Evolutionary conservation across 345 rosid genomes (phyloP).

Genomic region (Murraya koenigii): DNA sequence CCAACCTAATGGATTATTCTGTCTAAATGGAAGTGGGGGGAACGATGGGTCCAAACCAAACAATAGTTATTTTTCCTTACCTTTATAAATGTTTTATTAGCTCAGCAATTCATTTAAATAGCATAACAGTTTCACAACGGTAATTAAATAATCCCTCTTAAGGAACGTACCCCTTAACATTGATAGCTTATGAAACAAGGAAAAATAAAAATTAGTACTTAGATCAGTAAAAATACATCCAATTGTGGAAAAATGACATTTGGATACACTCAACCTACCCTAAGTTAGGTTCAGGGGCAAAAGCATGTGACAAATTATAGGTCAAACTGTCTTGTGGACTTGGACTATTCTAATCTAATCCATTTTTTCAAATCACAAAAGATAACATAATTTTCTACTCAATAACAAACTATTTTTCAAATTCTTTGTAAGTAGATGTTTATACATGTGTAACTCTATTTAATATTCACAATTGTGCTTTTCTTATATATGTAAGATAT

Average conservation of each 20-base stretch:
- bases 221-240: background rate
- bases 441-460: background rate
- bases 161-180: background rate
- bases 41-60: background rate
- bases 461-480: background rate
- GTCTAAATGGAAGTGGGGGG: background rate
- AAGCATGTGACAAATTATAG: background rate
- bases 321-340: background rate
- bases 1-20: background rate
- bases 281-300: background rate
- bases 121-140: background rate
- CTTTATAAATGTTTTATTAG: background rate
- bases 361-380: background rate
- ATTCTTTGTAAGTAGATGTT: background rate
- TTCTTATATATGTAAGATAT: background rate
- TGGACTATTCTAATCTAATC: background rate
- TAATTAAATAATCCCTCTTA: background rate
- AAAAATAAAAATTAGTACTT: background rate
- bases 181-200: background rate
- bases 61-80: background rate
- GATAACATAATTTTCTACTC: background rate
- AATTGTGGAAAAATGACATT: background rate
- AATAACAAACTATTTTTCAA: background rate
- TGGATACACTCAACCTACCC: background rate
- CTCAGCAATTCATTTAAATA: background rate